phyloP scores from a whole-genome alignment of 2,329 filamentous ascomycete genomes.

The Cercospora zeina region DNA sequence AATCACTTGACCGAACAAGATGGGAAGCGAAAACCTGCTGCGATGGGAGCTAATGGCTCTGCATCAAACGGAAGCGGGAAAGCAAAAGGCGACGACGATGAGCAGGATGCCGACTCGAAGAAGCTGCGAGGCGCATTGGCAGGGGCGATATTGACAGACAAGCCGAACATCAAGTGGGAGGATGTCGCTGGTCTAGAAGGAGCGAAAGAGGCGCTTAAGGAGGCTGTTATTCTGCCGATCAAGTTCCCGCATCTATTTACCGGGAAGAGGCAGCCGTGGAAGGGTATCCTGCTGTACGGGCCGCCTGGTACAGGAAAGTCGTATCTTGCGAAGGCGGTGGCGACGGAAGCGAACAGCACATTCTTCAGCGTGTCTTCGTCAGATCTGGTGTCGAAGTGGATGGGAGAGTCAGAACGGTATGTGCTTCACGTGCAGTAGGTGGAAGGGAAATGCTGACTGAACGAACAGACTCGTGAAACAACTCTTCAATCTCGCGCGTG shows the following conservation, averaged over 20 bases:
- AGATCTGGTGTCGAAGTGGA: slow-evolving; percentile 98
- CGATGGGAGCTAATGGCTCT: slow-evolving; percentile 71
- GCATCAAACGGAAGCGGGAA: slow-evolving; percentile 64
- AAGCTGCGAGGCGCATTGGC: slow-evolving; percentile 88
- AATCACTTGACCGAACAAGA: slow-evolving; percentile 78
- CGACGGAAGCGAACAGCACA: slow-evolving; percentile 96
- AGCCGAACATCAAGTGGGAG: slow-evolving; percentile 96
- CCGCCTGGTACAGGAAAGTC: slow-evolving; percentile 97
- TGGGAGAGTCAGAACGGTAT: slow-evolving; percentile 97
- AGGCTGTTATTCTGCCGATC: slow-evolving; percentile 95
- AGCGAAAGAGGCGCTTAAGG: slow-evolving; percentile 95
- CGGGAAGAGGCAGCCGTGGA: slow-evolving; percentile 96
- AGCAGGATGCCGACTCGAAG: slow-evolving; percentile 82
- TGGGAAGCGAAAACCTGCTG: slow-evolving; percentile 65
- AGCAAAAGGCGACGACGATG: slow-evolving; percentile 63
- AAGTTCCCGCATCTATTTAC: slow-evolving; percentile 97
- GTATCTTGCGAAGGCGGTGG: slow-evolving; percentile 95
- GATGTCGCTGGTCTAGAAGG: slow-evolving; percentile 92
- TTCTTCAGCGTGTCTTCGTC: slow-evolving; percentile 99
- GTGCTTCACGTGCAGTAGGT: slow-evolving; percentile 29
- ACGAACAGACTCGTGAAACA: slow-evolving; percentile 80
- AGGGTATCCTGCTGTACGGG: slow-evolving; percentile 93
- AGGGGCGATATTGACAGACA: slow-evolving; percentile 89
- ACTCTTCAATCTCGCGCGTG: slow-evolving; percentile 94
- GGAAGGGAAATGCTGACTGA: slow-evolving; percentile 15